Percentiles rank a stretch among this genome's conserved stretches.
Conservation (phyloP, 108 stramenopile species). For the Skeletonema grethae region DNA sequence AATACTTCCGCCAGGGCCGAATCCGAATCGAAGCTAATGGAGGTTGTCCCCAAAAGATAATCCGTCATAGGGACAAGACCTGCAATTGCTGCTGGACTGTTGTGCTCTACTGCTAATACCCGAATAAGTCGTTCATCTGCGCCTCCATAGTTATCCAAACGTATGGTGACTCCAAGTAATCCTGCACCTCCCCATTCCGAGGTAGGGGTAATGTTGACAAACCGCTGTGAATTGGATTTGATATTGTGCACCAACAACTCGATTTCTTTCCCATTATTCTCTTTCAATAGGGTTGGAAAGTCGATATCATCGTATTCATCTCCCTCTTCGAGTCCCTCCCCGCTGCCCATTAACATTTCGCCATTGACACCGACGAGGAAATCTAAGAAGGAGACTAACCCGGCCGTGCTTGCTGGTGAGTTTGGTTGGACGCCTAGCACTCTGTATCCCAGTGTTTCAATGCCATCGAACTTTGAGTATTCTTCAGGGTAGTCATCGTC, state of each 20-base stretch:
- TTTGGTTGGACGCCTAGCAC: slow-evolving; percentile 95
- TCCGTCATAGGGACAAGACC: slow-evolving; percentile 66
- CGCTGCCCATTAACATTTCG: slow-evolving; percentile 72
- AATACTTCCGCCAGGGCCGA: slow-evolving; percentile 71
- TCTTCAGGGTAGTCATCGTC: slow-evolving; percentile 33
- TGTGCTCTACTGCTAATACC: slow-evolving; percentile 69
- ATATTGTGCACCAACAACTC: slow-evolving; percentile 87
- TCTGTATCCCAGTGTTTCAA: slow-evolving; percentile 90
- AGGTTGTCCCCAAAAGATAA: slow-evolving; percentile 81
- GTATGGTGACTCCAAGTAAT: slow-evolving; percentile 94
- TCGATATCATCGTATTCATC: slow-evolving; percentile 87
- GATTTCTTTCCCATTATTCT: slow-evolving; percentile 55
- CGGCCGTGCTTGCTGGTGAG: slow-evolving; percentile 86
- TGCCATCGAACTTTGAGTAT: slow-evolving; percentile 72
- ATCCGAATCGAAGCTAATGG: slow-evolving; percentile 26
- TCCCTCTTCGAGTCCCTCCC: slow-evolving; percentile 70
- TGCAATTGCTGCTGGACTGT: slow-evolving; percentile 72
- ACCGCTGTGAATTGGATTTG: slow-evolving; percentile 76
- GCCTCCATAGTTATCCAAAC: slow-evolving; percentile 90
- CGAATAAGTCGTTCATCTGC: slow-evolving; percentile 86
- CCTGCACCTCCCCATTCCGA: slow-evolving; percentile 94
- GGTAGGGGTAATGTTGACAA: slow-evolving; percentile 79
- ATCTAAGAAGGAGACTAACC: slow-evolving; percentile 95
- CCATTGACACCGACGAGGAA: slow-evolving; percentile 91
- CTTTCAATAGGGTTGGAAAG: slow-evolving; percentile 63